Percentiles rank a stretch among this genome's conserved stretches.
phyloP scores from a whole-genome alignment of 2,329 filamentous ascomycete genomes.

The Fusarium miscanthi region DNA sequence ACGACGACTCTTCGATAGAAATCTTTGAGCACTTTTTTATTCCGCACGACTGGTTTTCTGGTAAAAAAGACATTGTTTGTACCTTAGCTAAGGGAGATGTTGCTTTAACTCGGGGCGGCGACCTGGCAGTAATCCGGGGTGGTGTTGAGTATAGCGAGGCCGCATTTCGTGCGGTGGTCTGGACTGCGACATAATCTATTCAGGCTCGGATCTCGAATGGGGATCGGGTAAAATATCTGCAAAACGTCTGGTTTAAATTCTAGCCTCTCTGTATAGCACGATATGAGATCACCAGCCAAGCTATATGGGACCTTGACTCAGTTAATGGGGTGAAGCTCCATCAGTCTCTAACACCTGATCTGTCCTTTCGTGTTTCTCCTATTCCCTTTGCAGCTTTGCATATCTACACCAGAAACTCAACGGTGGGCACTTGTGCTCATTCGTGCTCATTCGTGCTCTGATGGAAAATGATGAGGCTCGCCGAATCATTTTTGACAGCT shows the following conservation, averaged over 20 bases:
- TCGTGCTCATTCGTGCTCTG: too few species aligned
- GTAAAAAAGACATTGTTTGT: conserved; percentile 16
- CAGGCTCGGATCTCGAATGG: background rate
- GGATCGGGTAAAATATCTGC: background rate
- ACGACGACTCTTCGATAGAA: background rate
- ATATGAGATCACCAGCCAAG: too few species aligned
- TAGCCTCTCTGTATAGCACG: too few species aligned
- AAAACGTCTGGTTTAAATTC: background rate
- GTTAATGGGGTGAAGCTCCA: too few species aligned
- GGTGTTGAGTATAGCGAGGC: conserved; percentile 6
- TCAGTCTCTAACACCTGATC: too few species aligned
- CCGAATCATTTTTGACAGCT: too few species aligned
- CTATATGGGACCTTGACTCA: too few species aligned
- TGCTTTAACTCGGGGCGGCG: conserved; percentile 16
- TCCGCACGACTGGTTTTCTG: conserved; percentile 29
- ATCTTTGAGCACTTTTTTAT: conserved; percentile 26
- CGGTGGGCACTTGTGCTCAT: too few species aligned
- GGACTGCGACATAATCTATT: background rate
- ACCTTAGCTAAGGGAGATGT: conserved; percentile 13
- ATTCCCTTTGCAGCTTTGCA: background rate
- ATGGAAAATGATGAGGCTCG: too few species aligned
- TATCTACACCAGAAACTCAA: too few species aligned
- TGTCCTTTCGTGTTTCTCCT: too few species aligned
- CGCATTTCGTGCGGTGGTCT: background rate
- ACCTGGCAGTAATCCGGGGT: conserved; percentile 16